Conservation (phyloP, 345 rosid species). For the Melaleuca alternifolia region DNA sequence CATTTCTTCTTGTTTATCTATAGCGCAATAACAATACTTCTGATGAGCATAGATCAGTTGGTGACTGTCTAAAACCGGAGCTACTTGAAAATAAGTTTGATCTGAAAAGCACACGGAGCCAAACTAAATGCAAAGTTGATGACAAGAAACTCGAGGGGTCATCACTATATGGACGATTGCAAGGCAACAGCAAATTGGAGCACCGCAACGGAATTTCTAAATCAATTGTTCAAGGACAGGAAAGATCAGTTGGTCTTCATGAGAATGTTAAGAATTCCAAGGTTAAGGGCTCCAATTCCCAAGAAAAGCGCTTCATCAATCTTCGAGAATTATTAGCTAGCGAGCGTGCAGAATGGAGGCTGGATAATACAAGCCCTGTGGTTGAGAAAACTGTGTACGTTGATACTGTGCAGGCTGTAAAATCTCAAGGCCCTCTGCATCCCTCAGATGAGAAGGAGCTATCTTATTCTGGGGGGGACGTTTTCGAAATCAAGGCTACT, state of each 20-base stretch:
- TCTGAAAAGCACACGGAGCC: constrained; percentile 3
- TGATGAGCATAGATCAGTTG: not conserved
- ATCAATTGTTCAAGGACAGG: not conserved
- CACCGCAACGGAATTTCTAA: not conserved
- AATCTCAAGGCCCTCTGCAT: constrained; percentile 8
- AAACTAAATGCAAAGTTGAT: not conserved
- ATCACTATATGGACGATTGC: constrained; percentile 11
- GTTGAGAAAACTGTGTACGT: constrained; percentile 73
- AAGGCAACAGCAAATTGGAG: constrained; percentile 9
- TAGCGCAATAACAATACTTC: constrained; percentile 18
- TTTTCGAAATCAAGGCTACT: not conserved
- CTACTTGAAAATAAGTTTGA: constrained; percentile 15
- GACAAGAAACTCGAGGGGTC: constrained; percentile 15
- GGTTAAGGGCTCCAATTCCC: not conserved
- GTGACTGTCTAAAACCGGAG: not conserved
- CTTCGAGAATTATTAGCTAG: constrained; percentile 41
- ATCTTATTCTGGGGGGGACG: not conserved
- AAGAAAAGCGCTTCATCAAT: constrained; percentile 12
- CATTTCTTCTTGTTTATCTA: not conserved
- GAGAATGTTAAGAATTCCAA: constrained; percentile 10
- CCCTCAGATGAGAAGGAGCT: constrained; percentile 7
- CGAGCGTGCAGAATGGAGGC: constrained; percentile 36
- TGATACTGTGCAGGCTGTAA: constrained; percentile 41
- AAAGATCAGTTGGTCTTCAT: constrained; percentile 5
- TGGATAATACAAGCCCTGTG: constrained; percentile 21